Evolutionary conservation across 495 filamentous ascomycete species (phyloP).

Genomic region (Xylaria grammica): DNA sequence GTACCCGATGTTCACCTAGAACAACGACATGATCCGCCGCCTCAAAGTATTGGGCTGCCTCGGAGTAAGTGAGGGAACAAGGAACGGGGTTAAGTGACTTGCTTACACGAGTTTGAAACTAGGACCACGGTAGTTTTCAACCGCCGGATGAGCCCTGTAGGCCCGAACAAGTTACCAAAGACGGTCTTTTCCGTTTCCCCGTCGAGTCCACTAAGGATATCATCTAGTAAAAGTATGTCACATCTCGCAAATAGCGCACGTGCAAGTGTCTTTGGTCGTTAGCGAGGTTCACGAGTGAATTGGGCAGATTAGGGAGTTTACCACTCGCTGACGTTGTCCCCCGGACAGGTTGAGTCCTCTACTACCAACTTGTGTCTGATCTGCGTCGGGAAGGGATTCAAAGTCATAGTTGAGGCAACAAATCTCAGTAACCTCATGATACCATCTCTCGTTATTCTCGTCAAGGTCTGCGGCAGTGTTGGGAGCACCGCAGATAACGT

Average conservation of each 20-base stretch:
- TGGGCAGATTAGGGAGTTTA: constrained; percentile 26
- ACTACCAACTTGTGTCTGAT: constrained; percentile 65
- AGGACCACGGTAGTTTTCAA: constrained; percentile 38
- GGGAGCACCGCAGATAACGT: constrained; percentile 47
- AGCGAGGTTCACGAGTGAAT: not conserved
- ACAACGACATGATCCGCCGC: constrained; percentile 58
- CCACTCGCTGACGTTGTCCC: constrained; percentile 67
- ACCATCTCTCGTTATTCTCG: constrained; percentile 51
- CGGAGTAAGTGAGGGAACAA: not conserved
- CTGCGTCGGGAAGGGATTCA: constrained; percentile 59
- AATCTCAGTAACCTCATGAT: constrained; percentile 61
- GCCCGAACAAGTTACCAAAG: constrained; percentile 37
- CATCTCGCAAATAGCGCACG: constrained; percentile 43
- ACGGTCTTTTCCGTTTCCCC: constrained; percentile 38
- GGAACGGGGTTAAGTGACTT: not conserved
- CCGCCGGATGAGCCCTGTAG: constrained; percentile 35
- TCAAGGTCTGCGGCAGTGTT: constrained; percentile 21
- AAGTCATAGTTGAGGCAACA: constrained; percentile 65
- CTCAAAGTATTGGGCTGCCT: constrained; percentile 34
- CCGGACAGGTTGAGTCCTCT: constrained; percentile 70
- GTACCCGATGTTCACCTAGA: constrained; percentile 49
- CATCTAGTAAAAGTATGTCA: constrained; percentile 41
- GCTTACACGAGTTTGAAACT: constrained; percentile 40
- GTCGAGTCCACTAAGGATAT: constrained; percentile 43
- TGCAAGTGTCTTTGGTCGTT: constrained; percentile 39